phyloP scores from a whole-genome alignment of 495 filamentous ascomycete genomes.

The Tetracladium marchalianum region DNA sequence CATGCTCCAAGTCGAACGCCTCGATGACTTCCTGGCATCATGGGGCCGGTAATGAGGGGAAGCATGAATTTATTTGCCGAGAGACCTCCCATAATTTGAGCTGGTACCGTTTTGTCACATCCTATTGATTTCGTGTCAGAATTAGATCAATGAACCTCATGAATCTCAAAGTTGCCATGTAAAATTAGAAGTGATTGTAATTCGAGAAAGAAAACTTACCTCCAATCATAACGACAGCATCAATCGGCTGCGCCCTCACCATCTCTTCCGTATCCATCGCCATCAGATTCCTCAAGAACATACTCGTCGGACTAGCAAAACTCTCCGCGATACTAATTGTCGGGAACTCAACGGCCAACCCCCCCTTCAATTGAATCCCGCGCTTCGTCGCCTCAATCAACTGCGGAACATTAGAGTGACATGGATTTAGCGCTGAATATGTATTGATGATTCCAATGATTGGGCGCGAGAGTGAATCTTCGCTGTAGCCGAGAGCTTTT shows the following conservation, averaged over 20 bases:
- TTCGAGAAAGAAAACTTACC: conserved; percentile 27
- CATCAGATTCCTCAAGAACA: conserved; percentile 61
- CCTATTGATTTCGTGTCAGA: conserved; percentile 22
- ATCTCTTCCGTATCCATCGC: conserved; percentile 68
- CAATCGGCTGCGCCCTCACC: conserved; percentile 54
- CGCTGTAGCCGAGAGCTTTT: conserved; percentile 57
- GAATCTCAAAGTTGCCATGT: no score
- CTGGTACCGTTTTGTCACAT: conserved; percentile 60
- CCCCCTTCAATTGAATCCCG: conserved; percentile 50
- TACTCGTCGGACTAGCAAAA: conserved; percentile 56
- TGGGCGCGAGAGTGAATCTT: conserved; percentile 53
- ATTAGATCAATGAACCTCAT: no score
- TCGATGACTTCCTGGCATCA: conserved; percentile 54
- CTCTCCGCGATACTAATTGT: conserved; percentile 57
- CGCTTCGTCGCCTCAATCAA: conserved; percentile 56
- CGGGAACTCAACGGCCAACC: conserved; percentile 54
- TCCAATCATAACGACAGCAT: conserved; percentile 54
- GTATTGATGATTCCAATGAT: conserved; percentile 61
- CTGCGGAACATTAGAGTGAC: conserved; percentile 57
- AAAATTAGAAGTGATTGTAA: no score
- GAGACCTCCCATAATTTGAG: conserved; percentile 60
- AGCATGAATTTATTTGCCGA: conserved; percentile 59
- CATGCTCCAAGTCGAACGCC: conserved; percentile 53
- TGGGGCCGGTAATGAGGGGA: conserved; percentile 54
- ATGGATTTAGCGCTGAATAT: conserved; percentile 56